These are phyloP conservation scores for Amanita muscaria DNA, from an alignment of 768 basidiomycete genomes.

Conservation along the genomic window DNA sequence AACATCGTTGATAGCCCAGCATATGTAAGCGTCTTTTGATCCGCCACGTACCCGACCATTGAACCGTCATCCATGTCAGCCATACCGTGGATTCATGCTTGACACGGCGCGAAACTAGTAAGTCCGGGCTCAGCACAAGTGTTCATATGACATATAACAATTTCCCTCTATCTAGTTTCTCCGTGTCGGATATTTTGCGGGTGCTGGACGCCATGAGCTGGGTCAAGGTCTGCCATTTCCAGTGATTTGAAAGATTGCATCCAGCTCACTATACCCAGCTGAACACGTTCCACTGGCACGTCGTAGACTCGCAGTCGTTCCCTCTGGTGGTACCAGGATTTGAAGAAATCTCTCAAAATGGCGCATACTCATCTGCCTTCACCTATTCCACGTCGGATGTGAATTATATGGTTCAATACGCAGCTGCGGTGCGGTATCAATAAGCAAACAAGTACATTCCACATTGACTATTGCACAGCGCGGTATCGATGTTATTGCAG, in stretches of 20 bases:
- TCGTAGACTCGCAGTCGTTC: conserved; percentile 76
- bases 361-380: conserved; percentile 53
- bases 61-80: conserved; percentile 26
- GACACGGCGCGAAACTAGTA: conserved; percentile 76
- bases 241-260: conserved; percentile 12
- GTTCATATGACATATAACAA: no score
- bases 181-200: conserved; percentile 53
- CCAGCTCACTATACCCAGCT: conserved; percentile 29
- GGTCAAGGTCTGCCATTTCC: conserved; percentile 48
- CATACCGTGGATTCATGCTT: conserved; percentile 70
- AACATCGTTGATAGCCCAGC: conserved; percentile 54
- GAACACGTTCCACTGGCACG: conserved; percentile 80
- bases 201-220: conserved; percentile 73
- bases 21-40: conserved; percentile 38
- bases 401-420: conserved; percentile 53
- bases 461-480: conserved; percentile 29
- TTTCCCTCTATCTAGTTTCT: conserved; percentile 39
- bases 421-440: conserved; percentile 47
- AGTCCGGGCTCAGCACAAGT: no score
- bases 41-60: not conserved
- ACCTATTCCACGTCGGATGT: conserved; percentile 53
- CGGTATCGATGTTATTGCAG: conserved; percentile 67
- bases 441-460: not conserved
- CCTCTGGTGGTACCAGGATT: conserved; percentile 58
- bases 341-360: conserved; percentile 49